A percentile compares a stretch with the other conserved stretches of the same genome.
phyloP scores from a whole-genome alignment of 2,329 filamentous ascomycete genomes.

The Epichloe gansuensis region DNA sequence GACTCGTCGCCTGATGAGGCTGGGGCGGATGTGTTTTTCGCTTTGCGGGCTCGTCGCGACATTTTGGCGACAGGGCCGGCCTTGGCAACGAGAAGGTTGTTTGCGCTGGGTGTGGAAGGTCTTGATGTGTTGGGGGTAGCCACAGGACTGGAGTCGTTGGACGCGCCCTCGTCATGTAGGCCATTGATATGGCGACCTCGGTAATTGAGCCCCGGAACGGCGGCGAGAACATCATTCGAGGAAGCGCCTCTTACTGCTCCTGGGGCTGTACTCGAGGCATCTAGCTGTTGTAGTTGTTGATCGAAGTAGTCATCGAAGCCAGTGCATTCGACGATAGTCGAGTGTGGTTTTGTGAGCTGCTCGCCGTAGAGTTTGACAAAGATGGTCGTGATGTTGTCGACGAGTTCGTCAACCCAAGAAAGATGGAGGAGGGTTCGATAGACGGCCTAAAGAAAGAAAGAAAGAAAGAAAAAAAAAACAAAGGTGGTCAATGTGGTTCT shows the following conservation, averaged over 20 bases:
- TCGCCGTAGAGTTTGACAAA: slow-evolving; percentile 85
- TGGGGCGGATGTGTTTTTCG: slow-evolving; percentile 50
- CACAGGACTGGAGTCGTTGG: slow-evolving; percentile 56
- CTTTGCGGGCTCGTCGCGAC: slow-evolving; percentile 66
- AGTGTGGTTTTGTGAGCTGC: slow-evolving; percentile 69
- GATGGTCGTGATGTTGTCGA: slow-evolving; percentile 87
- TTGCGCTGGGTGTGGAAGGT: slow-evolving; percentile 57
- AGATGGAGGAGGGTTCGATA: slow-evolving; percentile 92
- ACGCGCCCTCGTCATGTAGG: slow-evolving; percentile 27
- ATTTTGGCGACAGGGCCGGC: slow-evolving; percentile 61
- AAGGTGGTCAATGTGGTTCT: too few relatives aligned
- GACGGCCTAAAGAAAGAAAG: slow-evolving; percentile 52
- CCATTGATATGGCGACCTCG: slow-evolving; percentile 24
- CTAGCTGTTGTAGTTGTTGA: slow-evolving; percentile 76
- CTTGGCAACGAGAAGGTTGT: slow-evolving; percentile 57
- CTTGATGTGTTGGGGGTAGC: slow-evolving; percentile 65
- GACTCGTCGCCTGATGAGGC: slow-evolving; percentile 78
- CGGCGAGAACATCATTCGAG: slow-evolving; percentile 10
- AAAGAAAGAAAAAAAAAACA: neutral
- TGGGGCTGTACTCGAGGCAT: slow-evolving; percentile 32
- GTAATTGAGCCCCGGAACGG: slow-evolving; percentile 27
- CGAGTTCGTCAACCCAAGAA: slow-evolving; percentile 91
- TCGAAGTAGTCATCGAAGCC: slow-evolving; percentile 90
- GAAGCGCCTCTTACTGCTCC: slow-evolving; percentile 16
- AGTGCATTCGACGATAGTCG: slow-evolving; percentile 62